A percentile compares a stretch with the other conserved stretches of the same genome.
phyloP scores from a whole-genome alignment of 768 basidiomycete species.

The Chalciporus piperatus region DNA sequence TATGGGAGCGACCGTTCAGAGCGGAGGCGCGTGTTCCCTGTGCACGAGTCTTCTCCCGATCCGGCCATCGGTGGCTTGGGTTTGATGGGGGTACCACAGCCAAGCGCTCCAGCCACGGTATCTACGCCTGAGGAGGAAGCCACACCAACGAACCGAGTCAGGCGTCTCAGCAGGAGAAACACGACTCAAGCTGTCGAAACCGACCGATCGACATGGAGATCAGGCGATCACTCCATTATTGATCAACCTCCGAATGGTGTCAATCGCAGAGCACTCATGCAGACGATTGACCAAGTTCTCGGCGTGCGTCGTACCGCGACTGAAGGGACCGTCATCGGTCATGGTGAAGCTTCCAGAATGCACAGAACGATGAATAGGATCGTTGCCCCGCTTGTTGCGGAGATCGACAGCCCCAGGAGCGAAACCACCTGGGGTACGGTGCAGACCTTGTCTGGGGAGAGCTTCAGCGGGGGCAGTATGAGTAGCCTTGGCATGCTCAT shows the following conservation, averaged over 20 bases:
- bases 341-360: slow-evolving; percentile 2
- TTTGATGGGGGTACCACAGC: slow-evolving; percentile 25
- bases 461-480: slow-evolving; percentile 23
- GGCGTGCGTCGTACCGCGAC: slow-evolving; percentile 22
- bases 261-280: slow-evolving; percentile 17
- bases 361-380: slow-evolving; percentile 11
- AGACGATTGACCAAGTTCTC: slow-evolving; percentile 10
- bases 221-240: slow-evolving; percentile 11
- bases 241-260: slow-evolving; percentile 15
- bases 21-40: slow-evolving; percentile 23
- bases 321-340: slow-evolving; percentile 11
- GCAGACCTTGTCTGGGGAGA: slow-evolving; percentile 20
- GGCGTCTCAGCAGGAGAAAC: slow-evolving; percentile 23
- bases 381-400: slow-evolving; percentile 13
- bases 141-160: slow-evolving; percentile 23
- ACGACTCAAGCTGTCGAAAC: slow-evolving; percentile 18
- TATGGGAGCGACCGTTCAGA: slow-evolving; percentile 19
- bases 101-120: slow-evolving; percentile 20
- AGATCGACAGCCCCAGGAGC: slow-evolving; percentile 30
- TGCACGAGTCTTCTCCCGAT: slow-evolving; percentile 27
- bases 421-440: slow-evolving; percentile 38
- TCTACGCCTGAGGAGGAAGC: slow-evolving; percentile 27
- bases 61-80: slow-evolving; percentile 24
- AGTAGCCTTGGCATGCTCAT: slow-evolving; percentile 28
- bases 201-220: slow-evolving; percentile 19